Conservation (phyloP, 2,329 filamentous ascomycete genomes). For the Nannizzia gypsea region DNA sequence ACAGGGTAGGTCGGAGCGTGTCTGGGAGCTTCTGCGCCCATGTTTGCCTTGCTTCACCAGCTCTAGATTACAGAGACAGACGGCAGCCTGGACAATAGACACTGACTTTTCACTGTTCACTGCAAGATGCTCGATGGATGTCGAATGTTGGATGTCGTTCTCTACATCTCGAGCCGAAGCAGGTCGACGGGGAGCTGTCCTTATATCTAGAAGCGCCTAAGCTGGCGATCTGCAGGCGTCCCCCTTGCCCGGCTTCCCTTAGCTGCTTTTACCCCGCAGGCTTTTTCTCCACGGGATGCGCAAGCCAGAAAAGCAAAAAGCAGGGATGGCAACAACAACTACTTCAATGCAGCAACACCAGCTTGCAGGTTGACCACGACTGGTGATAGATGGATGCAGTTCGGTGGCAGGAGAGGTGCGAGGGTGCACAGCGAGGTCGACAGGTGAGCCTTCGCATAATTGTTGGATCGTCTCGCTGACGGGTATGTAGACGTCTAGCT, state of each 20-base stretch:
- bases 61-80: too few species aligned
- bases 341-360: neutral
- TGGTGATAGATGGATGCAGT: neutral
- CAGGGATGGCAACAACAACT: neutral
- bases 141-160: too few species aligned
- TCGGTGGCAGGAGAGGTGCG: too few species aligned
- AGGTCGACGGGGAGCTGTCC: neutral
- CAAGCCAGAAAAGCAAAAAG: neutral
- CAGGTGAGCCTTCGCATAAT: too few species aligned
- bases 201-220: neutral
- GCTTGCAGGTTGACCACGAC: neutral
- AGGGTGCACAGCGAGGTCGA: too few species aligned
- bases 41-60: slow-evolving; percentile 10
- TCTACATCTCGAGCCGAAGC: too few species aligned
- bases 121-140: too few species aligned
- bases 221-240: too few species aligned
- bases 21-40: slow-evolving; percentile 29
- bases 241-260: neutral
- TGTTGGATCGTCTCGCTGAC: too few species aligned
- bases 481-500: too few species aligned
- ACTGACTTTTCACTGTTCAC: neutral
- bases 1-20: slow-evolving; percentile 38
- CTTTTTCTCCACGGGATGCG: neutral
- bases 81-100: neutral
- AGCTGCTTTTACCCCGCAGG: neutral